Evolutionary conservation across 2,329 filamentous ascomycete genomes (phyloP).

Genomic region (Pseudogymnoascus verrucosus): DNA sequence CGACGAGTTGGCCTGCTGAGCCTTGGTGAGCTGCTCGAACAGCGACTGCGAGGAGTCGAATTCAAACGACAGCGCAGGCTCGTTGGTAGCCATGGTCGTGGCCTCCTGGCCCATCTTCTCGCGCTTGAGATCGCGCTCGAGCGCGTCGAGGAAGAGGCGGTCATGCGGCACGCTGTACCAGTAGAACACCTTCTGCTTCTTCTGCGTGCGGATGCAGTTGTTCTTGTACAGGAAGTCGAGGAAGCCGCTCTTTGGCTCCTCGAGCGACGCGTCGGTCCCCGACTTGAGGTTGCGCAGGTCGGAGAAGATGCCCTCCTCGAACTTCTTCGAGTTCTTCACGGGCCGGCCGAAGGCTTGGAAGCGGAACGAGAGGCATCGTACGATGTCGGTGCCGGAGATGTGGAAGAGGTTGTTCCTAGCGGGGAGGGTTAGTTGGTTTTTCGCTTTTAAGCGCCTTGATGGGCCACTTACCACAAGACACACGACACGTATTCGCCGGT

Average conservation of each 20-base stretch:
- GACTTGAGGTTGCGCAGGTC: conserved; percentile 97
- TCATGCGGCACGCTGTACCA: conserved; percentile 99
- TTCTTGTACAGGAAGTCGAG: conserved; percentile 99
- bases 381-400: conserved; percentile 97
- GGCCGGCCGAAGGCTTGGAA: conserved; percentile 98
- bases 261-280: conserved; percentile 92
- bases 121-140: conserved; percentile 94
- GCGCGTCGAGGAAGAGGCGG: conserved; percentile 89
- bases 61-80: conserved; percentile 95
- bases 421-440: conserved; percentile 23
- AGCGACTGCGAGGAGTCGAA: conserved; percentile 98
- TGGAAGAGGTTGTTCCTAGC: conserved; percentile 94
- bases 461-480: conserved; percentile 66
- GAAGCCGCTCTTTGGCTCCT: conserved; percentile 98
- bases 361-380: conserved; percentile 92
- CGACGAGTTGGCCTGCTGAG: conserved; percentile 96
- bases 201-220: conserved; percentile 99
- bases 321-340: conserved; percentile 99
- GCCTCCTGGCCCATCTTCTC: conserved; percentile 99
- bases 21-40: conserved; percentile 98
- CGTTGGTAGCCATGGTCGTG: conserved; percentile 91
- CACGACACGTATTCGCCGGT: conserved; percentile 99
- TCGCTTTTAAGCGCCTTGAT: conserved; percentile 3
- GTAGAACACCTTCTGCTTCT: conserved; percentile 99
- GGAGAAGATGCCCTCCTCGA: conserved; percentile 98